Evolutionary conservation across 116 monocot species (phyloP).

Genomic region (Phalaenopsis hybrid): DNA sequence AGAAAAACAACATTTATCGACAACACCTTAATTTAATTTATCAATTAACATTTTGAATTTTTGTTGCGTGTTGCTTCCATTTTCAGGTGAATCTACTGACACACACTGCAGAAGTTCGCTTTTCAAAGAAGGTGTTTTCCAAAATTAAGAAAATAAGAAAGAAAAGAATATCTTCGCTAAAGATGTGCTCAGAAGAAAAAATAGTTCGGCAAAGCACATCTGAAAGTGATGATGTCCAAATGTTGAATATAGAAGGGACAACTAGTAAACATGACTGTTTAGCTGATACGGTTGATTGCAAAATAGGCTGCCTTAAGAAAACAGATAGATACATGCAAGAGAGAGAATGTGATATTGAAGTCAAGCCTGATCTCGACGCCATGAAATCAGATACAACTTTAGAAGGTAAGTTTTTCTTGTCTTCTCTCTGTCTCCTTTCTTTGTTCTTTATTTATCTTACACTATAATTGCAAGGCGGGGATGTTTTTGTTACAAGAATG

Average conservation of each 20-base stretch:
- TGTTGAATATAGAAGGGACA: background rate
- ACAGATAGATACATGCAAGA: background rate
- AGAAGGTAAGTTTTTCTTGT: background rate
- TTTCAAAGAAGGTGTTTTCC: slow-evolving; percentile 6
- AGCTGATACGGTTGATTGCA: background rate
- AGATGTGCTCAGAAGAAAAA: background rate
- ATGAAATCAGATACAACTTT: background rate
- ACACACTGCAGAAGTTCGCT: slow-evolving; percentile 45
- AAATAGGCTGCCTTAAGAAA: background rate
- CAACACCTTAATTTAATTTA: background rate
- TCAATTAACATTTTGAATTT: background rate
- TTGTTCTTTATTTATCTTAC: background rate
- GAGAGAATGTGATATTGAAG: background rate
- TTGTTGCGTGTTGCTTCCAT: background rate
- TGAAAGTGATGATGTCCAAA: background rate
- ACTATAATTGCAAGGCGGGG: background rate
- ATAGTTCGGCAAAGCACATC: background rate
- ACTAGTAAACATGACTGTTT: background rate
- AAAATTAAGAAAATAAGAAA: slow-evolving; percentile 44
- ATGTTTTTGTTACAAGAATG: background rate
- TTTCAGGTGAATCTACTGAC: slow-evolving; percentile 72
- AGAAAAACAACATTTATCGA: background rate
- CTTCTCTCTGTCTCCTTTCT: background rate
- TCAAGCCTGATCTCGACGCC: background rate
- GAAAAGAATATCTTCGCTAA: slow-evolving; percentile 10